These are phyloP conservation scores for Populus pruinosa DNA, from an alignment of 345 rosid species.

Conservation along the genomic window DNA sequence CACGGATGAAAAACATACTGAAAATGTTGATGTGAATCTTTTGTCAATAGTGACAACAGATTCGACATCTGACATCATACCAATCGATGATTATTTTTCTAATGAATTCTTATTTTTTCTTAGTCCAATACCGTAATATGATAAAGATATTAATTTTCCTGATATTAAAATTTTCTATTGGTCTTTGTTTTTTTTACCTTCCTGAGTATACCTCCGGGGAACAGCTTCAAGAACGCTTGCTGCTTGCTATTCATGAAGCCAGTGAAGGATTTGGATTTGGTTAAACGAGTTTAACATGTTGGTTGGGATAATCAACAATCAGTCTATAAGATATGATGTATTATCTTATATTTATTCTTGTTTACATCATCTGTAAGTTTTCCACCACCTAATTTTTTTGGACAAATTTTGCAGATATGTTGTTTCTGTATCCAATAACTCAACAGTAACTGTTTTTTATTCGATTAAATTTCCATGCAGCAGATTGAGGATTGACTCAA, in stretches of 20 bases:
- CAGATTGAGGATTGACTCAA: constrained; percentile 8
- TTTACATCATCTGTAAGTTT: neutral
- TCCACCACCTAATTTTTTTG: too few species aligned
- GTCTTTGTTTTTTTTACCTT: constrained; percentile 31
- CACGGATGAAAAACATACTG: too few species aligned
- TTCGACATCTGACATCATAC: too few species aligned
- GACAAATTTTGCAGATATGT: neutral
- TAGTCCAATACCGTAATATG: too few species aligned
- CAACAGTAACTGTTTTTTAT: neutral
- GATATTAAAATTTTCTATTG: neutral
- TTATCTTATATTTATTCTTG: neutral
- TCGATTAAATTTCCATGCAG: constrained; percentile 1
- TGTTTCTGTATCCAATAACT: too few species aligned
- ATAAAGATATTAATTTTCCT: too few species aligned
- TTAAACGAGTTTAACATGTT: constrained; percentile 21
- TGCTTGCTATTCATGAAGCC: constrained; percentile 95
- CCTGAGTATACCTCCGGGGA: constrained; percentile 83
- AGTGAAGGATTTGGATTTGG: constrained; percentile 98
- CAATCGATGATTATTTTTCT: too few species aligned
- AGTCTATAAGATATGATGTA: constrained; percentile 24
- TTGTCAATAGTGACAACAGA: too few species aligned
- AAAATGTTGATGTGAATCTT: too few species aligned
- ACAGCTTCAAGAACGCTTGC: constrained; percentile 75
- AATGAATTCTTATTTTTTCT: too few species aligned
- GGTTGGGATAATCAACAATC: constrained; percentile 7